These are phyloP conservation scores for Nothophytophthora sp. DNA, from an alignment of 352 stramenopile genomes.

Conservation along the genomic window DNA sequence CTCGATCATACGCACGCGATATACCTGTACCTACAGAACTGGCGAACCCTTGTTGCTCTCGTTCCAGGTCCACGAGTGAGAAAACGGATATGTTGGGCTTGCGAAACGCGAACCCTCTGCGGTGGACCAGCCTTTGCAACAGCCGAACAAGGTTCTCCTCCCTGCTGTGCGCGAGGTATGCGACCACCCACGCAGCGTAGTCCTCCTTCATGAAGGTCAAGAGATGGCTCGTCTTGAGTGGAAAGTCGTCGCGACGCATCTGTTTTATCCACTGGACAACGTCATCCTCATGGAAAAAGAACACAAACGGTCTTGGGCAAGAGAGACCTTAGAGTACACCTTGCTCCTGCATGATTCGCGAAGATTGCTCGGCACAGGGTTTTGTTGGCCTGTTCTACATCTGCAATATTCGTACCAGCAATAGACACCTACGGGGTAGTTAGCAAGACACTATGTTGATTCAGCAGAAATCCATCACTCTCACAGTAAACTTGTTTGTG, in stretches of 20 bases:
- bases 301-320: too few relatives aligned
- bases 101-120: slow-evolving; percentile 20
- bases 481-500: too few relatives aligned
- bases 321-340: too few relatives aligned
- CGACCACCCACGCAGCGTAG: too few relatives aligned
- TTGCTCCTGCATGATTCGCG: too few relatives aligned
- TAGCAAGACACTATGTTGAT: too few relatives aligned
- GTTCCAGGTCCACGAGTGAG: slow-evolving; percentile 2
- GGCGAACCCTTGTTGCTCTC: slow-evolving; percentile 15
- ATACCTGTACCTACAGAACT: background rate
- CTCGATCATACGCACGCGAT: background rate
- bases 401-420: too few relatives aligned
- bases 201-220: slow-evolving; percentile 18
- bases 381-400: too few relatives aligned
- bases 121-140: slow-evolving; percentile 5
- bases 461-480: too few relatives aligned
- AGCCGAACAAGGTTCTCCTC: slow-evolving; percentile 12
- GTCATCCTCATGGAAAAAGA: background rate
- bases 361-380: too few relatives aligned
- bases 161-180: slow-evolving; percentile 10
- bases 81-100: slow-evolving; percentile 13
- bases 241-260: slow-evolving; percentile 18
- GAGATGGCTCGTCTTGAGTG: slow-evolving; percentile 16
- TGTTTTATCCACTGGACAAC: slow-evolving; percentile 25
- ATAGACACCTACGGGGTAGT: too few relatives aligned